phyloP scores from a whole-genome alignment of 1,284 basidiomycete species.

The Mycena citricolor region DNA sequence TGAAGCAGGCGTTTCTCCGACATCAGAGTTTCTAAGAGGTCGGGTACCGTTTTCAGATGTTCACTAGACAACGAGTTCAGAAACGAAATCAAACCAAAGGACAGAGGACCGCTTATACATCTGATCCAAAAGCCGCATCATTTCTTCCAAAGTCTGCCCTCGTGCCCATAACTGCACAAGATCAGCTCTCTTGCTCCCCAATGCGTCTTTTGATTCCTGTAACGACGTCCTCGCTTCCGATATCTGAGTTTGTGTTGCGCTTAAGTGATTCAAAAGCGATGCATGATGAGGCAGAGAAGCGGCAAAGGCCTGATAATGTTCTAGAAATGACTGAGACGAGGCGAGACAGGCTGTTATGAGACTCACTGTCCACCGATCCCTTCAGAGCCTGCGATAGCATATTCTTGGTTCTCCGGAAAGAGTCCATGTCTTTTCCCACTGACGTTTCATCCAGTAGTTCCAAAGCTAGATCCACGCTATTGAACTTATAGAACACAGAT shows the following conservation, averaged over 20 bases:
- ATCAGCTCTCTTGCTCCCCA: constrained; percentile 80
- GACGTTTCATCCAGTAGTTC: constrained; percentile 78
- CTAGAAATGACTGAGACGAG: constrained; percentile 36
- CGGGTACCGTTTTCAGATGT: constrained; percentile 87
- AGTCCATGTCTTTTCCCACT: constrained; percentile 67
- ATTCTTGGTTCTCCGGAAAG: constrained; percentile 73
- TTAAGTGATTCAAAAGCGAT: constrained; percentile 69
- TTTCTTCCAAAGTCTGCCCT: constrained; percentile 84
- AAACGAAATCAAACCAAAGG: constrained; percentile 8
- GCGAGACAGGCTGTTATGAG: constrained; percentile 9
- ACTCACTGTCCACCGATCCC: constrained; percentile 82
- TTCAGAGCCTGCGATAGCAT: constrained; percentile 77
- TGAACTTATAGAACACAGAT: constrained; percentile 62
- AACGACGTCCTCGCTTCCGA: constrained; percentile 69
- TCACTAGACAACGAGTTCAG: constrained; percentile 55
- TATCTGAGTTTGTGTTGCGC: constrained; percentile 72
- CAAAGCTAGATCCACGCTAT: constrained; percentile 87
- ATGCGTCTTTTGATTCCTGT: constrained; percentile 76
- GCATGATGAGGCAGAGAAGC: constrained; percentile 87
- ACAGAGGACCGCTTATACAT: constrained; percentile 59
- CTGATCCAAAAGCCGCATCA: constrained; percentile 86
- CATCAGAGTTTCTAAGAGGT: constrained; percentile 90
- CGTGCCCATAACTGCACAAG: constrained; percentile 84
- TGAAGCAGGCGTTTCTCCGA: constrained; percentile 93
- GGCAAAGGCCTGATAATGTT: constrained; percentile 91